A percentile compares a stretch with the other conserved stretches of the same genome.
phyloP scores from a whole-genome alignment of 352 stramenopile species.

The Pythium monospermum region DNA sequence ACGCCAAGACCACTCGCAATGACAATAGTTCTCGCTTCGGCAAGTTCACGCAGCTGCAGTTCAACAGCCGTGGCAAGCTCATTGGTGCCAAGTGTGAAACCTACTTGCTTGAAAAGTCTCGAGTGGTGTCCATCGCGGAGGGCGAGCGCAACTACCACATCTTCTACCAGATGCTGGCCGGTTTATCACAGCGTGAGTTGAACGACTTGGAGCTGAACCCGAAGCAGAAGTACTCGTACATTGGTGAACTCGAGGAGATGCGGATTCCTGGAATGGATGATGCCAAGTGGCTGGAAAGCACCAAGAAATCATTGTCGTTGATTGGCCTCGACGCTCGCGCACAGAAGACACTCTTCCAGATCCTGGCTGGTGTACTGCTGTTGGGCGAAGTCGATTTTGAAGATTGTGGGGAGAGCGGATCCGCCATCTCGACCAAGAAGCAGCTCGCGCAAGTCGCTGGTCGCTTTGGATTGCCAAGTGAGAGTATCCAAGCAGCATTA shows the following conservation, averaged over 20 bases:
- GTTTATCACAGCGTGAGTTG: conserved; percentile 47
- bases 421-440: conserved; percentile 58
- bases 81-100: conserved; percentile 89
- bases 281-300: conserved; percentile 75
- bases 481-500: conserved; percentile 88
- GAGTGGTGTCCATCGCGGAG: conserved; percentile 93
- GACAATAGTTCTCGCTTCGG: conserved; percentile 90
- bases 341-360: conserved; percentile 77
- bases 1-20: conserved; percentile 92
- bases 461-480: conserved; percentile 86
- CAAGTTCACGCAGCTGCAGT: conserved; percentile 90
- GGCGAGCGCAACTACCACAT: conserved; percentile 97
- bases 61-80: conserved; percentile 68
- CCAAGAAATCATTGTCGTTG: conserved; percentile 70
- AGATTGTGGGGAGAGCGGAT: conserved; percentile 63
- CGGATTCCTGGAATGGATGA: conserved; percentile 82
- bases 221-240: conserved; percentile 69
- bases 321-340: conserved; percentile 59
- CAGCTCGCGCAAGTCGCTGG: conserved; percentile 71
- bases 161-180: conserved; percentile 93
- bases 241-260: conserved; percentile 67
- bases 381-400: conserved; percentile 95
- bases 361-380: conserved; percentile 91
- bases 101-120: conserved; percentile 95
- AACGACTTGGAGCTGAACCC: conserved; percentile 63